Conservation (phyloP, 768 basidiomycete genomes). For the Strobilomyces echinocephalus region DNA sequence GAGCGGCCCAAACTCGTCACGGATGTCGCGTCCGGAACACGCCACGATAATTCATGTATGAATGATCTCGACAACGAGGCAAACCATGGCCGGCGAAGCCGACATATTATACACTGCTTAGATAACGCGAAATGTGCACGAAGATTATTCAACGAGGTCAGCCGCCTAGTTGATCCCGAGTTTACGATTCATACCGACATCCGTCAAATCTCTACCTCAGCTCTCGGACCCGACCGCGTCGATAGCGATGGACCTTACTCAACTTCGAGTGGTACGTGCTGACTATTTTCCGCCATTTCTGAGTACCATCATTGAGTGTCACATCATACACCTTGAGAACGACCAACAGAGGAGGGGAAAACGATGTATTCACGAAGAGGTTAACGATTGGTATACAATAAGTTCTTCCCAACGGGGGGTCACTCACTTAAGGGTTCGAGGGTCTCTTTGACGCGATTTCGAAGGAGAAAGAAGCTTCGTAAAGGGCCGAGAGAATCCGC, state of each 20-base stretch:
- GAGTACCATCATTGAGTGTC: slow-evolving; percentile 32
- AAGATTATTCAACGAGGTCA: not conserved
- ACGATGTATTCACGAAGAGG: too few species aligned
- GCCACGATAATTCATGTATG: not conserved
- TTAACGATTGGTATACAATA: too few species aligned
- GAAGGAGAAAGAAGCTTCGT: too few species aligned
- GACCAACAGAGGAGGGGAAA: too few species aligned
- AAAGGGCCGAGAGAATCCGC: too few species aligned
- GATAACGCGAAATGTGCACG: not conserved
- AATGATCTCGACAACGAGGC: not conserved
- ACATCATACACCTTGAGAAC: slow-evolving; percentile 18
- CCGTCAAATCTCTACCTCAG: not conserved
- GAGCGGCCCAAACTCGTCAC: not conserved
- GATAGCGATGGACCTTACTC: slow-evolving; percentile 48
- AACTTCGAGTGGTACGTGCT: slow-evolving; percentile 40
- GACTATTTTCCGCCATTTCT: slow-evolving; percentile 39
- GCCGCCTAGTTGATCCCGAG: not conserved
- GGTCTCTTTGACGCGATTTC: too few species aligned
- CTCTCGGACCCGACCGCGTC: slow-evolving; percentile 46
- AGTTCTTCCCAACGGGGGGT: too few species aligned
- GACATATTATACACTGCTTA: not conserved
- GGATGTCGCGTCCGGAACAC: not conserved
- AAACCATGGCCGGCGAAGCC: not conserved
- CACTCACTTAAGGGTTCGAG: too few species aligned
- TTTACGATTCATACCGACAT: slow-evolving; percentile 1